Evolutionary conservation across 352 stramenopile species (phyloP).

Genomic region (Phytophthora ramorum): DNA sequence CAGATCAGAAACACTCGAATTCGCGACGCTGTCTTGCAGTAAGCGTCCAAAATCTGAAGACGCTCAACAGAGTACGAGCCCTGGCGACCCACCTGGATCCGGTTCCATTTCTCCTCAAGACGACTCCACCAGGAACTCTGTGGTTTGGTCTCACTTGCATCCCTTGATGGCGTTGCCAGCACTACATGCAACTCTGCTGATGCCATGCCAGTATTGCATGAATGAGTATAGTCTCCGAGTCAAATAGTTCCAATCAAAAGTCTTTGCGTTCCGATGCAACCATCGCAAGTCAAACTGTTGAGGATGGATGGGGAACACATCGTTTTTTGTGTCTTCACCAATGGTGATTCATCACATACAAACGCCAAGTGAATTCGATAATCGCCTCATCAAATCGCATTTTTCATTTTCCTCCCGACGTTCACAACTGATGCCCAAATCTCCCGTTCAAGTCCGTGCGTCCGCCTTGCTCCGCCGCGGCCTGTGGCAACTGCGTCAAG

Average conservation of each 20-base stretch:
- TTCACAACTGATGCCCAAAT: conserved; percentile 14
- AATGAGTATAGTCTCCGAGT: too few relatives aligned
- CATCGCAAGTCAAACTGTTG: too few relatives aligned
- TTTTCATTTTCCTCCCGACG: not conserved
- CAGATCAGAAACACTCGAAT: not conserved
- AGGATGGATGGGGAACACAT: too few relatives aligned
- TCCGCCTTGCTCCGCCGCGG: conserved; percentile 34
- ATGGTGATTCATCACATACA: not conserved
- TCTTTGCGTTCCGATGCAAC: too few relatives aligned
- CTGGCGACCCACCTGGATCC: not conserved
- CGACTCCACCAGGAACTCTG: not conserved
- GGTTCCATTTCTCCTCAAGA: not conserved
- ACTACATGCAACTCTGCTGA: too few relatives aligned
- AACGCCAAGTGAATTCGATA: not conserved
- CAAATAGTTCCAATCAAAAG: too few relatives aligned
- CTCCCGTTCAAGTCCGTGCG: conserved; percentile 21
- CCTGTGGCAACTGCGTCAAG: conserved; percentile 32
- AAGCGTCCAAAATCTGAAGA: not conserved
- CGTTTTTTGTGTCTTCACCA: too few relatives aligned
- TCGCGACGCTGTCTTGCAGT: not conserved
- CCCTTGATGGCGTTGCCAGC: not conserved
- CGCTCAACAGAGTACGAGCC: not conserved
- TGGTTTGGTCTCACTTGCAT: not conserved
- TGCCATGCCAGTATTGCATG: too few relatives aligned
- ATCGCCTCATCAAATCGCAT: not conserved